Conservation (phyloP, 164 flowering plant genomes). For the Magnolia officinalis region DNA sequence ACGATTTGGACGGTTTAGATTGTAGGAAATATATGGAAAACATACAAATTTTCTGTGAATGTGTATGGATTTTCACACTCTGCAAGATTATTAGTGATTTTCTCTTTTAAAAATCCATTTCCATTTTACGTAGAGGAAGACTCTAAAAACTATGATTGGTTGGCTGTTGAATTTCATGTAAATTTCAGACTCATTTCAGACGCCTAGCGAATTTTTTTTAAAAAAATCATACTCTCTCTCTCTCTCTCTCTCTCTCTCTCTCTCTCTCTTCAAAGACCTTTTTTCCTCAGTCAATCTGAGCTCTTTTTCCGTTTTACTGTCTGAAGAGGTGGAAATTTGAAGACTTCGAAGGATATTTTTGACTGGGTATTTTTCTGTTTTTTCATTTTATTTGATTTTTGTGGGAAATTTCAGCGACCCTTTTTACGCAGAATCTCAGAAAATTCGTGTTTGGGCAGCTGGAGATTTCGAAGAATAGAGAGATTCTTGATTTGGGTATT, state of each 20-base stretch:
- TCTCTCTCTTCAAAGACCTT: neutral
- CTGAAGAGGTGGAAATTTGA: neutral
- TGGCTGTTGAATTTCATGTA: neutral
- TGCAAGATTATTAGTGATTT: too few species aligned
- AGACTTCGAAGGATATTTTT: neutral
- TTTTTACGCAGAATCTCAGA: neutral
- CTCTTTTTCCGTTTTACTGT: conserved; percentile 1
- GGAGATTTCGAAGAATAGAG: neutral
- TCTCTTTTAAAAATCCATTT: too few species aligned
- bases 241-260: neutral
- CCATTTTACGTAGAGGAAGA: neutral
- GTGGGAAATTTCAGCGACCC: neutral
- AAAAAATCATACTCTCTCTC: neutral
- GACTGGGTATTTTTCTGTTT: neutral
- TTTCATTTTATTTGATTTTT: neutral
- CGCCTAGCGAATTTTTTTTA: neutral
- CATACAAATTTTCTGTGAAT: too few species aligned
- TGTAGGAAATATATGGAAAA: too few species aligned
- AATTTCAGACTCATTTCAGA: neutral
- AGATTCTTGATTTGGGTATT: neutral
- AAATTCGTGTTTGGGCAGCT: neutral
- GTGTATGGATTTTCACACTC: too few species aligned
- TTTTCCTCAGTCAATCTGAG: conserved; percentile 1
- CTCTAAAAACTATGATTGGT: neutral
- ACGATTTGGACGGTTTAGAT: too few species aligned